Conservation (phyloP, 2,329 filamentous ascomycete species). For the Colletotrichum gloeosporioides region DNA sequence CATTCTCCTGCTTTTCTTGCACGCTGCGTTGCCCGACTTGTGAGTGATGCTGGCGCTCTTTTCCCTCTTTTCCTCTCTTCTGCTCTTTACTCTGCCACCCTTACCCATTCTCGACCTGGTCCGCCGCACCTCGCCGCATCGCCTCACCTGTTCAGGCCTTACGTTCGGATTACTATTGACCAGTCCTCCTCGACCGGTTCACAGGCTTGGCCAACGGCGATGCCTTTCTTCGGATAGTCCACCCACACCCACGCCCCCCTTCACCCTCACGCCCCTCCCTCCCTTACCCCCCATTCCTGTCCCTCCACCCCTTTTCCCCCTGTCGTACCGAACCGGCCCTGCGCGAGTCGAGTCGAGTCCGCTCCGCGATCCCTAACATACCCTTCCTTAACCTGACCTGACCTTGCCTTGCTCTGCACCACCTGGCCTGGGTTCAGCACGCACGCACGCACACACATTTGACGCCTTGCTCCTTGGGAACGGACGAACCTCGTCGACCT, state of each 20-base stretch:
- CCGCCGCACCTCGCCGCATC: not conserved
- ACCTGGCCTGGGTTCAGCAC: not conserved
- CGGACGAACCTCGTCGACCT: not conserved
- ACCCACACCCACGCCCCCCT: not conserved
- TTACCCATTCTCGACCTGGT: not conserved
- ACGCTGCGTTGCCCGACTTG: not conserved
- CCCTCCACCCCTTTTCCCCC: not conserved
- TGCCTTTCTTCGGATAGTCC: not conserved
- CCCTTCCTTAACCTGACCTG: not conserved
- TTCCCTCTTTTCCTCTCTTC: not conserved
- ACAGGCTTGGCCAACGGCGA: not conserved
- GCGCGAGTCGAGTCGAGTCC: constrained; percentile 5
- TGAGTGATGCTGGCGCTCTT: not conserved
- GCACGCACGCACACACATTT: not conserved
- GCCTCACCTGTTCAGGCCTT: not conserved
- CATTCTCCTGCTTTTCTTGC: not conserved
- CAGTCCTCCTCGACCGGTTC: not conserved
- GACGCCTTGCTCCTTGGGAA: not conserved
- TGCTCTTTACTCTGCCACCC: not conserved
- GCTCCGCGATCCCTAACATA: constrained; percentile 14
- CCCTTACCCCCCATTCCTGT: not conserved
- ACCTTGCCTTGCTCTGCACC: not conserved
- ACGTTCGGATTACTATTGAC: not conserved
- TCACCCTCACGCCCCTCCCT: not conserved
- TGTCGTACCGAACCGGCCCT: not conserved